Conservation (phyloP, 768 basidiomycete species). For the Heimioporus sp. region DNA sequence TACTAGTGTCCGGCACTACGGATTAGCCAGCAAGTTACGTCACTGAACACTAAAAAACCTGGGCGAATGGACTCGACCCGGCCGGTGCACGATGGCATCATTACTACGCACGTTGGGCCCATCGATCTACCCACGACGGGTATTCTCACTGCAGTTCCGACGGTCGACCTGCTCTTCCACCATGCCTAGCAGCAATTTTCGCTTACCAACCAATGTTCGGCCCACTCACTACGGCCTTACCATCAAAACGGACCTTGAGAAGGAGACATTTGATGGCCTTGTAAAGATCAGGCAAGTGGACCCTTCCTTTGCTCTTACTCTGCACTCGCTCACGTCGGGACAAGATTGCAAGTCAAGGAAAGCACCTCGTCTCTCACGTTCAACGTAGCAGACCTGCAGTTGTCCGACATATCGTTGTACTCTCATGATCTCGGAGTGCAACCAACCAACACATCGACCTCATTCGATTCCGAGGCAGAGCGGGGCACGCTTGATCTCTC, state of each 20-base stretch:
- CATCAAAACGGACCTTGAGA: conserved; percentile 78
- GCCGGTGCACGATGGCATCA: no score
- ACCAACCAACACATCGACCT: conserved; percentile 42
- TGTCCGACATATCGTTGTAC: conserved; percentile 55
- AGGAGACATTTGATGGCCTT: conserved; percentile 72
- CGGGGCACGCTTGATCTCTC: conserved; percentile 62
- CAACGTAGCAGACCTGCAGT: conserved; percentile 59
- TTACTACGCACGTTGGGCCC: no score
- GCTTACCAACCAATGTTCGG: conserved; percentile 67
- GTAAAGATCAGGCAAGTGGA: conserved; percentile 63
- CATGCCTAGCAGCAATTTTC: conserved; percentile 24
- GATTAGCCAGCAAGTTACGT: no score
- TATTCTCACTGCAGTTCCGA: no score
- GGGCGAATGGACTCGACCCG: no score
- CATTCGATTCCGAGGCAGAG: conserved; percentile 61
- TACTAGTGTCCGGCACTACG: no score
- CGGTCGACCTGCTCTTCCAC: no score
- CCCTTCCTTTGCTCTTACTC: background rate
- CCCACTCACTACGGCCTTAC: conserved; percentile 78
- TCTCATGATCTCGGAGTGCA: conserved; percentile 51
- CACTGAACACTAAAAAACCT: no score
- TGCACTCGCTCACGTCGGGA: background rate
- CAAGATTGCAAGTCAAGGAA: conserved; percentile 60
- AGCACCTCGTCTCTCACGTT: conserved; percentile 63
- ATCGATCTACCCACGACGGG: no score